phyloP scores from a whole-genome alignment of 768 basidiomycete species.

The Podaxis carcinomalis region DNA sequence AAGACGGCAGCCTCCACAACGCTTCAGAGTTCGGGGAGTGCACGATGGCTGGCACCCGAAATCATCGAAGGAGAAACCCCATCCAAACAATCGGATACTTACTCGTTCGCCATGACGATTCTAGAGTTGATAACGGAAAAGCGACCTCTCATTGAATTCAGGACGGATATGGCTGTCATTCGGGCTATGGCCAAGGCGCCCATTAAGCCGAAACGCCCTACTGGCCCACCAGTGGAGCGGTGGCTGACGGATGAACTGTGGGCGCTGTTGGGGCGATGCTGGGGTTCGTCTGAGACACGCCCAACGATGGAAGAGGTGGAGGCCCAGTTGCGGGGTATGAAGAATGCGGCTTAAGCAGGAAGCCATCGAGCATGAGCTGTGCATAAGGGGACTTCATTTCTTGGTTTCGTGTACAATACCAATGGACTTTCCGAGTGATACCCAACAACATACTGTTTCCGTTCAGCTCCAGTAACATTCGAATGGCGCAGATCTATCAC shows the following conservation, averaged over 20 bases:
- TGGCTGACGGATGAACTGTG: conserved; percentile 48
- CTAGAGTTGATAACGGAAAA: conserved; percentile 54
- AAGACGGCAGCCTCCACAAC: conserved; percentile 42
- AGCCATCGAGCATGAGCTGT: neutral
- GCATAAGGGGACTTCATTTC: neutral
- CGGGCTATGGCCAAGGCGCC: conserved; percentile 30
- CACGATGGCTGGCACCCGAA: conserved; percentile 63
- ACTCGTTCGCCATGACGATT: conserved; percentile 58
- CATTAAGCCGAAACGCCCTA: conserved; percentile 37
- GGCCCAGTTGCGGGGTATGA: neutral
- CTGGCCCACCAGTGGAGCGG: conserved; percentile 21
- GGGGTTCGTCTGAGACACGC: conserved; percentile 35
- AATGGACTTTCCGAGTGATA: neutral
- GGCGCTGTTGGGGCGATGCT: conserved; percentile 42
- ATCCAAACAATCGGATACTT: conserved; percentile 47
- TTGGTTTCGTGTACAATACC: neutral
- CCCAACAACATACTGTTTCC: too few species aligned
- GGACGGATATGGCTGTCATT: conserved; percentile 46
- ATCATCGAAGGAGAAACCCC: conserved; percentile 42
- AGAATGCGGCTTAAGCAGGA: neutral
- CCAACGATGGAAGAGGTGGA: conserved; percentile 38
- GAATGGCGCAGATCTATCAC: too few species aligned
- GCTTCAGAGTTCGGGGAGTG: conserved; percentile 36
- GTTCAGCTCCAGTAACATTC: too few species aligned
- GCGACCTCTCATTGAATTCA: conserved; percentile 45